These are phyloP conservation scores for Russula abietina DNA, from an alignment of 768 basidiomycete genomes.

Conservation along the genomic window DNA sequence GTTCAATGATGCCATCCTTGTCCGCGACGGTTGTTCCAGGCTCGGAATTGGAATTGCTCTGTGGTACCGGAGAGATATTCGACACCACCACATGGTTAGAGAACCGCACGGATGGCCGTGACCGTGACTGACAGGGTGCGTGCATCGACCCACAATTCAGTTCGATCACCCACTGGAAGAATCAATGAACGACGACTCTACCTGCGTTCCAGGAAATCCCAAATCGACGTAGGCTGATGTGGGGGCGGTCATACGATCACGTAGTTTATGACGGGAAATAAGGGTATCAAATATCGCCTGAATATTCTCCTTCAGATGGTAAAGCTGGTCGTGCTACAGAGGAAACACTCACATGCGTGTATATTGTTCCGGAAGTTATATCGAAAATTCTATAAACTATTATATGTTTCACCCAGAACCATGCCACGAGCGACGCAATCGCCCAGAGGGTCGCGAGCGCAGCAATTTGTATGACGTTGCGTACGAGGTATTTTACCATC, in stretches of 20 bases:
- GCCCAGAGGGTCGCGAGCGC: not conserved
- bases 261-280: not conserved
- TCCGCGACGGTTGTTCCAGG: too few relatives aligned
- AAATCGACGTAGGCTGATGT: not conserved
- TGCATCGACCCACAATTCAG: too few relatives aligned
- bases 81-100: too few relatives aligned
- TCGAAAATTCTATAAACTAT: not conserved
- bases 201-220: too few relatives aligned
- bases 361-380: slow-evolving; percentile 1
- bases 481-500: not conserved
- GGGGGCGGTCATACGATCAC: not conserved
- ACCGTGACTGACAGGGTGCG: too few relatives aligned
- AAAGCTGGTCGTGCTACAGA: too few relatives aligned
- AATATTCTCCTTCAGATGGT: not conserved
- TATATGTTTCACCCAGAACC: not conserved
- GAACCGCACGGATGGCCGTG: too few relatives aligned
- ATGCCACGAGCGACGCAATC: not conserved
- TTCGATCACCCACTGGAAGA: too few relatives aligned
- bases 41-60: too few relatives aligned
- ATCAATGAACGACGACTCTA: too few relatives aligned
- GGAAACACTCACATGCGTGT: slow-evolving; percentile 3
- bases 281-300: slow-evolving; percentile 5
- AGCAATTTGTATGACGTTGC: slow-evolving; percentile 2
- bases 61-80: too few relatives aligned
- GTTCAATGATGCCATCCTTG: too few relatives aligned